Evolutionary conservation across 2,329 filamentous ascomycete species (phyloP).

Genomic region (Fusarium illudens): DNA sequence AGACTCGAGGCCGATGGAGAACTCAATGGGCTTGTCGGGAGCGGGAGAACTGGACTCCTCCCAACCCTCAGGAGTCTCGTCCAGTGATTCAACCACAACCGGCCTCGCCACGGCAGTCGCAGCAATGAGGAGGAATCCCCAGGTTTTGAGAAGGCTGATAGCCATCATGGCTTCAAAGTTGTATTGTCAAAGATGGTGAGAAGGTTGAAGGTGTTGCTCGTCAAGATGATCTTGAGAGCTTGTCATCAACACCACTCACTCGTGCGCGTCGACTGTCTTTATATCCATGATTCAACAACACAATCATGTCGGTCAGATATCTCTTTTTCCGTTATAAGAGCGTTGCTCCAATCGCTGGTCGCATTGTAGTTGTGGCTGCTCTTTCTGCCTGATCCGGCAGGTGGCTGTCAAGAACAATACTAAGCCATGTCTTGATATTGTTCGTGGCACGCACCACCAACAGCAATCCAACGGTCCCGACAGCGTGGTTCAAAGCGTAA

Average conservation of each 20-base stretch:
- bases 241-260: not conserved
- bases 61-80: conserved; percentile 37
- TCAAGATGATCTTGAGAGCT: not conserved
- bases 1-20: conserved; percentile 45
- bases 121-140: conserved; percentile 18
- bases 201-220: not conserved
- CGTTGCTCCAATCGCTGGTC: not conserved
- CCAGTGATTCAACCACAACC: conserved; percentile 35
- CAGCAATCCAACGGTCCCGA: conserved; percentile 11
- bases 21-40: conserved; percentile 33
- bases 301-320: not conserved
- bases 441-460: conserved; percentile 31
- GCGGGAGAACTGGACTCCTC: conserved; percentile 26
- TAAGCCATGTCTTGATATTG: conserved; percentile 35
- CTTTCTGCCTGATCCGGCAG: conserved; percentile 13
- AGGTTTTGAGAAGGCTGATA: conserved; percentile 1
- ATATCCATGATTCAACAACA: conserved; percentile 7
- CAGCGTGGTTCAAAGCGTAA: not conserved
- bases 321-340: not conserved
- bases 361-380: conserved; percentile 11
- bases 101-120: conserved; percentile 17
- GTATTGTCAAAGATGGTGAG: not conserved
- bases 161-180: conserved; percentile 8
- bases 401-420: conserved; percentile 38
- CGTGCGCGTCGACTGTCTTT: conserved; percentile 11